These are phyloP conservation scores for Eucalyptus tenuipes DNA, from an alignment of 345 rosid genomes.

Conservation along the genomic window DNA sequence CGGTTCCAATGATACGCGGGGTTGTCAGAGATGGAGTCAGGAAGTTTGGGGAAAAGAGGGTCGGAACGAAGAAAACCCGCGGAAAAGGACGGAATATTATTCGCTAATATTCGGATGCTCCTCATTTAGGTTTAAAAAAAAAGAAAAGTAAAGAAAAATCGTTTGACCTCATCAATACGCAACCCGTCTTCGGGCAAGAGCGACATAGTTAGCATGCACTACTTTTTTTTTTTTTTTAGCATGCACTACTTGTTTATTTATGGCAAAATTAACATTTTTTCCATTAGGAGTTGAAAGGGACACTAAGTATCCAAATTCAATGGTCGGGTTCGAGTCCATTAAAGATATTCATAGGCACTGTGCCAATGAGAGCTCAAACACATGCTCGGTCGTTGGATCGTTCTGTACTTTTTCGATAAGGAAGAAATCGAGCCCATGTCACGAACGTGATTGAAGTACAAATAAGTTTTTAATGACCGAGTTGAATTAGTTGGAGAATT, in stretches of 20 bases:
- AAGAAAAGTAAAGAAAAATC: background rate
- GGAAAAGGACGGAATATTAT: background rate
- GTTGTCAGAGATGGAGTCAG: background rate
- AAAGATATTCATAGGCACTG: accelerated
- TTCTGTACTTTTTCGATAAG: accelerated
- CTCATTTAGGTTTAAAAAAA: background rate
- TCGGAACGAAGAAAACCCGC: background rate
- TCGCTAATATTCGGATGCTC: background rate
- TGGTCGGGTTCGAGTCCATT: accelerated
- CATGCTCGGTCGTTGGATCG: accelerated
- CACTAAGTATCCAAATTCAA: accelerated
- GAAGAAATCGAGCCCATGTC: background rate
- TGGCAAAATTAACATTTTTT: background rate
- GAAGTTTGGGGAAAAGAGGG: background rate
- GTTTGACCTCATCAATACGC: background rate
- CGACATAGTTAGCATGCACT: background rate
- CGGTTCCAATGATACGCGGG: background rate
- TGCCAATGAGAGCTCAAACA: accelerated
- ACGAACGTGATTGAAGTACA: background rate
- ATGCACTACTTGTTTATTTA: background rate
- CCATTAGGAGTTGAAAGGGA: background rate
- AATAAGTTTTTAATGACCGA: background rate
- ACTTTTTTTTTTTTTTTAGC: no score
- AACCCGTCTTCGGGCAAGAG: background rate
- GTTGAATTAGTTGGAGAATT: background rate